Base-by-base conservation (phyloP, 2,329 filamentous ascomycete genomes). In the Nigrospora osmanthi region DNA sequence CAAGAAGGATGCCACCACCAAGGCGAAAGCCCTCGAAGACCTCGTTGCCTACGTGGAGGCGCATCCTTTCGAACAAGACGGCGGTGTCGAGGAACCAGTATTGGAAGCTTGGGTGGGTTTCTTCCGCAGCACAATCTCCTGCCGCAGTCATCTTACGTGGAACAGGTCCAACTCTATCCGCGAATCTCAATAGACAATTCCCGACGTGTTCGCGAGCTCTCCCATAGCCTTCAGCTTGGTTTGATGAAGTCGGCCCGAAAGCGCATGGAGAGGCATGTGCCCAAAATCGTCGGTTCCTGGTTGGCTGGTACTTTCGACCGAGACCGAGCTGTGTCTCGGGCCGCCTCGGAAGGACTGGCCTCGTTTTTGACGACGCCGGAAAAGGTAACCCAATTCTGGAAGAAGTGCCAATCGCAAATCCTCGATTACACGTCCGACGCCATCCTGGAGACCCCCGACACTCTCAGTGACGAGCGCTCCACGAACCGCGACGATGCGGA, bases 1-100 rank as follows among this genome's bases (percentile, higher is more conserved):
- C 42, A 98, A 97, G 69, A 95, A 93, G 66, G 91, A 96, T 68
- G 85, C 83, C 57, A 95, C 82, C 11, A 98, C 93, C 34, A 95
- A 95, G 62, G 76, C 85, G 9, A 95, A 91, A 63, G 91, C 88
- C 0, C 70, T 98, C 28, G 90, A 97, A 55, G 91, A 97, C 43
- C 67, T 98, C 16, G 74, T 88, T 40, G 63, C 76, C 32, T 77
- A 85, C 58, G 70, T 87, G 35, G 72, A 75, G 52, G 64, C 67
- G 12, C 76, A 70, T 62, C 74, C 64, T 36, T 74, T 61, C 60
- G 76, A 73, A 49, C 56, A 72, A 45, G 69, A 75, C 53, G 79
- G 76, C 23, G 83, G 81, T 31, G 70, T 86, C 15, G 89, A 96
- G 58, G 87, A 95, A 54, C 74, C 82, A 11, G 68, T 97, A n/a